phyloP scores from a whole-genome alignment of 192 early-diverging fungal species.

The Coemansia sp. region DNA sequence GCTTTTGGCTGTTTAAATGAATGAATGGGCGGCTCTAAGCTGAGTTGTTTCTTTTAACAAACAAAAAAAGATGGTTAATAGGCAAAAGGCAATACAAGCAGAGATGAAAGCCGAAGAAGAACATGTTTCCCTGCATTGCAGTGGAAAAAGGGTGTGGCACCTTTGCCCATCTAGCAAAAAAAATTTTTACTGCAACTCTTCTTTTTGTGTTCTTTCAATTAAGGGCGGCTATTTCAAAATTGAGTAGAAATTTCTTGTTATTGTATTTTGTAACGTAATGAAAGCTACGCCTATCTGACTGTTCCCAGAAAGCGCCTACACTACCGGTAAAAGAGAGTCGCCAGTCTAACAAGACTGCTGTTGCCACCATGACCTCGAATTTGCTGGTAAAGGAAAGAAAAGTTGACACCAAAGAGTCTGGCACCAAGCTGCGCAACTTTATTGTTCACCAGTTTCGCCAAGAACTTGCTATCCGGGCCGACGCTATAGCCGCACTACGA shows the following conservation, averaged over 20 bases:
- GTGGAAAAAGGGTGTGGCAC: too few relatives aligned
- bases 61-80: neutral
- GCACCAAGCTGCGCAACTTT: slow-evolving; percentile 37
- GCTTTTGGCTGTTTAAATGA: neutral
- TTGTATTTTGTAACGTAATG: too few relatives aligned
- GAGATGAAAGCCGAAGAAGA: neutral
- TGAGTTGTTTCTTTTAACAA: slow-evolving; percentile 1
- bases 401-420: slow-evolving; percentile 9
- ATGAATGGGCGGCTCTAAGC: neutral
- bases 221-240: too few relatives aligned
- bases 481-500: slow-evolving; percentile 27
- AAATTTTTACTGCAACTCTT: too few relatives aligned
- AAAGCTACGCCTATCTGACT: too few relatives aligned
- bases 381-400: slow-evolving; percentile 6
- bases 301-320: too few relatives aligned
- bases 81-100: neutral
- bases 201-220: too few relatives aligned
- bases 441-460: slow-evolving; percentile 39
- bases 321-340: too few relatives aligned
- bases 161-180: too few relatives aligned
- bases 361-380: neutral
- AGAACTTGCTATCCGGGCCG: slow-evolving; percentile 23
- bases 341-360: too few relatives aligned
- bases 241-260: too few relatives aligned
- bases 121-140: too few relatives aligned